Conservation (phyloP, 2,329 filamentous ascomycete genomes). For the Stromatinia cepivora region DNA sequence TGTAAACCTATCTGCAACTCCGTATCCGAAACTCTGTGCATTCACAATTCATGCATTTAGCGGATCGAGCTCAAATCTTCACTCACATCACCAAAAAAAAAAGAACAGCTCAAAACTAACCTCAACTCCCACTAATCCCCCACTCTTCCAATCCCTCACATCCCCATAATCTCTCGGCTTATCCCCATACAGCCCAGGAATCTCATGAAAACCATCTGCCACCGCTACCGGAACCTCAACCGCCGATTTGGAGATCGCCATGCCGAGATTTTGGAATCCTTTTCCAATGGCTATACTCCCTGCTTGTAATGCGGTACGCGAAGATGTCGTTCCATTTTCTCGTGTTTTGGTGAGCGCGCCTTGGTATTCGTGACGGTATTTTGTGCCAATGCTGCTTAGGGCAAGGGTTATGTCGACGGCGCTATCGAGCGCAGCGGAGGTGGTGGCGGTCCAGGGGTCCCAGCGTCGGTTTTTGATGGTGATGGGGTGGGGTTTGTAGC, state of each 20-base stretch:
- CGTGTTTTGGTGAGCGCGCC: not conserved
- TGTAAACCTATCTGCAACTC: not conserved
- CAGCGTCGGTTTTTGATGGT: constrained; percentile 2
- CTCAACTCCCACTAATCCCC: not conserved
- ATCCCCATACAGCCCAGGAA: not conserved
- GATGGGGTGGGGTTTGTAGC: constrained; percentile 1
- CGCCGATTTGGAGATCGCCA: constrained; percentile 11
- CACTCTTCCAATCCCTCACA: constrained; percentile 10
- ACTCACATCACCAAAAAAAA: not conserved
- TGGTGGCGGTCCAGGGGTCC: constrained; percentile 3
- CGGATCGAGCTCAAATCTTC: too few relatives aligned
- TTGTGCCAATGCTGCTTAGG: not conserved
- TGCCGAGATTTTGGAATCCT: constrained; percentile 13
- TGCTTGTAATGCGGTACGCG: not conserved
- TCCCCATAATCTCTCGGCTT: not conserved
- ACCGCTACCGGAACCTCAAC: not conserved
- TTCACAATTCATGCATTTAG: not conserved
- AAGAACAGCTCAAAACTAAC: not conserved
- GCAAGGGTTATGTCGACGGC: not conserved
- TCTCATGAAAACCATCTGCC: constrained; percentile 1
- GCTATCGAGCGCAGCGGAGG: not conserved
- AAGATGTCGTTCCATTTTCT: not conserved
- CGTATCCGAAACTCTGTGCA: not conserved
- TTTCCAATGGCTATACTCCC: constrained; percentile 18
- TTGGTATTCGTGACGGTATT: not conserved